Conservation (phyloP, 2,329 filamentous ascomycete genomes). For the Botryotinia narcissicola region DNA sequence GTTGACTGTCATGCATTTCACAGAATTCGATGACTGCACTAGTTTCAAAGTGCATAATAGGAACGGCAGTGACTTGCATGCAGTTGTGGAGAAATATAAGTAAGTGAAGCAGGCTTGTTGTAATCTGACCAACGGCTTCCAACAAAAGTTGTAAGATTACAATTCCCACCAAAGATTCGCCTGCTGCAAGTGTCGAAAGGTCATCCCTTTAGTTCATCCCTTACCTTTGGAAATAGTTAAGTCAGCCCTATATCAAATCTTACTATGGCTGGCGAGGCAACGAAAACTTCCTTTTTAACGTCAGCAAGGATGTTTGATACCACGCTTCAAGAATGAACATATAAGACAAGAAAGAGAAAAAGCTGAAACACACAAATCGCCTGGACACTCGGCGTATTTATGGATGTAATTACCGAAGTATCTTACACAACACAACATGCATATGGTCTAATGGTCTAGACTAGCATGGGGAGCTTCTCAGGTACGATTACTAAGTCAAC, state of each 20-base stretch:
- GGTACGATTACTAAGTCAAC: neutral
- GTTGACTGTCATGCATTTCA: neutral
- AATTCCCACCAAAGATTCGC: no score
- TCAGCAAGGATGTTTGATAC: neutral
- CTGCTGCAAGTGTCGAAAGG: neutral
- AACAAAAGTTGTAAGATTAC: neutral
- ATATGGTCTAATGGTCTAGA: neutral
- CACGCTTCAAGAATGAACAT: neutral
- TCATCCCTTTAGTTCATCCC: neutral
- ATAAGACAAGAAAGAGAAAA: neutral
- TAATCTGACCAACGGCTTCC: neutral
- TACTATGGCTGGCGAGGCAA: neutral
- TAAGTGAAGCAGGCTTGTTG: neutral
- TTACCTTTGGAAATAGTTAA: neutral
- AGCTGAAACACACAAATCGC: constrained; percentile 3
- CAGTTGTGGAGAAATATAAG: neutral
- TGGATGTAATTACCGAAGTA: neutral
- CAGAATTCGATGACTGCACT: neutral
- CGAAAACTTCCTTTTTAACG: neutral
- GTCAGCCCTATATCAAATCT: neutral
- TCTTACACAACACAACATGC: constrained; percentile 4
- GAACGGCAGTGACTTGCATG: neutral
- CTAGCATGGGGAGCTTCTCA: neutral
- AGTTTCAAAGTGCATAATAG: neutral
- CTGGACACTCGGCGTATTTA: neutral